Percentiles rank a stretch among this genome's conserved stretches.
phyloP scores from a whole-genome alignment of 2,329 filamentous ascomycete genomes.

The Penicillium decumbens region DNA sequence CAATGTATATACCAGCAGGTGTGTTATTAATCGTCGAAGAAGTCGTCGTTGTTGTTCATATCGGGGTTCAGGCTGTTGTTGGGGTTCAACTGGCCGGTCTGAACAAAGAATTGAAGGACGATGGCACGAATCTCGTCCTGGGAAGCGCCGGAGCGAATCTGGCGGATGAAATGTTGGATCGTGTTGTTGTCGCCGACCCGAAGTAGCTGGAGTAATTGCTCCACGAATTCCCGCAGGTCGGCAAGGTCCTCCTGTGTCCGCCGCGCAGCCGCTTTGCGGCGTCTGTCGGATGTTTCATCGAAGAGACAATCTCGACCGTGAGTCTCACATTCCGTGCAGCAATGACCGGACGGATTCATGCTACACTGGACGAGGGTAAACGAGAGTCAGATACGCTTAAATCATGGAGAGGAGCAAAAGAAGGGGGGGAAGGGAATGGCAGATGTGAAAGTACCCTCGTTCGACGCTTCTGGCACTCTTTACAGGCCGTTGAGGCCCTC shows the following conservation, averaged over 20 bases:
- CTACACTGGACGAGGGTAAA: slow-evolving; percentile 26
- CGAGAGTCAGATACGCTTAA: slow-evolving; percentile 7
- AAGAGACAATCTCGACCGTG: slow-evolving; percentile 34
- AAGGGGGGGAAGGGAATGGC: not conserved
- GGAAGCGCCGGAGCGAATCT: slow-evolving; percentile 25
- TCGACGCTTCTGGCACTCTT: slow-evolving; percentile 36
- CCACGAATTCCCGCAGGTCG: slow-evolving; percentile 25
- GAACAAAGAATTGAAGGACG: slow-evolving; percentile 3
- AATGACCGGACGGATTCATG: slow-evolving; percentile 16
- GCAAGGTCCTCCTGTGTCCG: slow-evolving; percentile 30
- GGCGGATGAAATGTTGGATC: slow-evolving; percentile 24
- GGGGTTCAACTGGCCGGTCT: not conserved
- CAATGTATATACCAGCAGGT: not conserved
- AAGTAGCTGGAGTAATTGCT: slow-evolving; percentile 27
- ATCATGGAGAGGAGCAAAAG: not conserved
- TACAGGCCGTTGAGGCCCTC: slow-evolving; percentile 36
- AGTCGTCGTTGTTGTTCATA: slow-evolving; percentile 6
- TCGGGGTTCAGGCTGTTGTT: not conserved
- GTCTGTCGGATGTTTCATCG: slow-evolving; percentile 34
- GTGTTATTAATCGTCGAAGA: slow-evolving; percentile 7
- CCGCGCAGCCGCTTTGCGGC: slow-evolving; percentile 33
- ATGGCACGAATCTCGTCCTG: slow-evolving; percentile 14
- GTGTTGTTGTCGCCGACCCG: slow-evolving; percentile 19
- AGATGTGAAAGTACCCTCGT: slow-evolving; percentile 31
- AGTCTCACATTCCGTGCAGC: slow-evolving; percentile 32